Base-by-base conservation (phyloP, 202 grass and related monocot species). In the Panicum hallii region DNA sequence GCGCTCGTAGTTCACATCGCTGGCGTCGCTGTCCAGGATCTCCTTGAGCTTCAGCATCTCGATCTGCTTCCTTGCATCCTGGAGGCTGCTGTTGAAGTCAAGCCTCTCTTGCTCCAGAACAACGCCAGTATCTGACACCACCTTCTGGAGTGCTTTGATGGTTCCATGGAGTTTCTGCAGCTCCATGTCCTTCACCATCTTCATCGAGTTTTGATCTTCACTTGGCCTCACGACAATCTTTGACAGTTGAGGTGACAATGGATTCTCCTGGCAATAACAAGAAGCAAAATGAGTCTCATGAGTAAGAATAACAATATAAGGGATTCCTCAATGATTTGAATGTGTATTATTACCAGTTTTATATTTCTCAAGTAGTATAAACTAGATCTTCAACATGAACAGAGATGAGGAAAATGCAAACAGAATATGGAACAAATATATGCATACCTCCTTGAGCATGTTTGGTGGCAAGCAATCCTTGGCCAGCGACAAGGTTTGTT, bases 81-180 rank as follows among this genome's bases (percentile, higher is more conserved):
- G 82, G 67, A 99, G 86, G 65, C 68, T 99, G 63, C 75, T 54
- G 82, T 76, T 86, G 83, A 94, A 99, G 70, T 96, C 91, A 4
- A 91, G 75, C 66, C 90, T 72, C 83, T 99, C 97, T 70, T 94
- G 78, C 91, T 96, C 93, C 0, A 99, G 87, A 23, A 94, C 86
- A 20, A 92, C 87, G 11, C 93, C 93, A 0, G 97, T 92, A 11
- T 92, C 88, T 4, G 75, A 85, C 28, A 96, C 90, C 40, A 91
- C 88, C 63, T 94, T 92, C 87, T 94, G 90, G 47, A 99, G 91
- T 3, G 90, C 92, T 74, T 99, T 94, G 66, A 99, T 88, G n/a
- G 94, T 96, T 45, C 87, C 71, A 13, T 97, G 87, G 57, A 99
- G 63, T 66, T 91, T 87, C 75, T 94, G 84, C 71, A 99, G 74